Evolutionary conservation across 768 basidiomycete species (phyloP).

Genomic region (Tricholomella constricta): DNA sequence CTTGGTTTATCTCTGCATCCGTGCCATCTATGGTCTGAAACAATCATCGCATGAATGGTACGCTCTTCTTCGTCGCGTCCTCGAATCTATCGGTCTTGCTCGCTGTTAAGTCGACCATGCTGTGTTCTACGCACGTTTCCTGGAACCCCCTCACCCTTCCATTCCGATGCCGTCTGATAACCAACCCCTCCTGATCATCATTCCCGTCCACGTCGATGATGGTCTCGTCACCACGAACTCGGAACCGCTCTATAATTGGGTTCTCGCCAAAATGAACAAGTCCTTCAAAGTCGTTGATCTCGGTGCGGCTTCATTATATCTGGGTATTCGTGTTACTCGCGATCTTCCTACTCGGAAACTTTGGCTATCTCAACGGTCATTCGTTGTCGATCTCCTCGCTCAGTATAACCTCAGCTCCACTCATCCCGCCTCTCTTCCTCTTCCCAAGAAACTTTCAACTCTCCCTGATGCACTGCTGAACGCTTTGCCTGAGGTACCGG

Average conservation of each 20-base stretch:
- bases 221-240: too few species aligned
- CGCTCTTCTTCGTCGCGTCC: not conserved
- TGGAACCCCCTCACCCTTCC: constrained; percentile 16
- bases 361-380: too few species aligned
- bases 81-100: constrained; percentile 17
- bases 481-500: too few species aligned
- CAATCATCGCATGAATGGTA: not conserved
- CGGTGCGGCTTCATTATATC: too few species aligned
- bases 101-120: constrained; percentile 26
- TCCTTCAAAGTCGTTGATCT: not conserved
- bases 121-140: too few species aligned
- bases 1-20: constrained; percentile 16
- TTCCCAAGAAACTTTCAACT: not conserved
- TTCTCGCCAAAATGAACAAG: constrained; percentile 5
- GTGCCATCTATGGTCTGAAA: not conserved
- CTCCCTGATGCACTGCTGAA: not conserved
- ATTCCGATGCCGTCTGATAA: too few species aligned
- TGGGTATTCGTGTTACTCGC: not conserved
- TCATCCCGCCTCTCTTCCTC: not conserved
- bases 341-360: not conserved
- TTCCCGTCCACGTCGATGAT: too few species aligned
- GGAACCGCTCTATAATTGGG: too few species aligned
- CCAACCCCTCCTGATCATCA: too few species aligned
- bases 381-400: not conserved
- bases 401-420: not conserved